Evolutionary conservation across 352 stramenopile species (phyloP).

Genomic region (Pythium guiyangense): DNA sequence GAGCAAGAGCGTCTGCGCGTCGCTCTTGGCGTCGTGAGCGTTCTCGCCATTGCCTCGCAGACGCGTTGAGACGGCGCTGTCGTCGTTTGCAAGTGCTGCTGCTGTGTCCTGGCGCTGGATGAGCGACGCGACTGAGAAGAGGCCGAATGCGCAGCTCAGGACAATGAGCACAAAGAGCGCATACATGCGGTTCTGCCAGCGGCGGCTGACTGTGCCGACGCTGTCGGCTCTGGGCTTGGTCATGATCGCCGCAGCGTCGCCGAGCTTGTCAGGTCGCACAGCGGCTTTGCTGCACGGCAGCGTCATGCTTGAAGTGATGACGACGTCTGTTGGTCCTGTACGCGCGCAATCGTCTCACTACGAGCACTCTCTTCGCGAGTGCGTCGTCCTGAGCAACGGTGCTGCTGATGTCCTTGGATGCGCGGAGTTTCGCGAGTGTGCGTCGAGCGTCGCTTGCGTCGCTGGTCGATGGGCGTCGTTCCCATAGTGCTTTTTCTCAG

Average conservation of each 20-base stretch:
- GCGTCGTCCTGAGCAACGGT: background rate
- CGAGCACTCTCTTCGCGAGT: no score
- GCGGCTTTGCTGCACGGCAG: slow-evolving; percentile 9
- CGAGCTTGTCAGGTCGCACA: slow-evolving; percentile 11
- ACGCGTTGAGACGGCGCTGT: slow-evolving; percentile 2
- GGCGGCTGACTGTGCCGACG: background rate
- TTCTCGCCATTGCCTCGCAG: slow-evolving; percentile 14
- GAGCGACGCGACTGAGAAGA: slow-evolving; percentile 49
- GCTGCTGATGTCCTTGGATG: background rate
- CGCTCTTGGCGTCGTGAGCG: background rate
- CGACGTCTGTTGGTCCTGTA: no score
- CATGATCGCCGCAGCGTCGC: background rate
- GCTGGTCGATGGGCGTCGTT: background rate
- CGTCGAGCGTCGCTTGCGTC: background rate
- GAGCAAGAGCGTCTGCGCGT: slow-evolving; percentile 8
- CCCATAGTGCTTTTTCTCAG: background rate
- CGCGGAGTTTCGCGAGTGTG: background rate
- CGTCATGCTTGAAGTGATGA: no score
- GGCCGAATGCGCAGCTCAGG: slow-evolving; percentile 41
- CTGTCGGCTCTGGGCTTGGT: background rate
- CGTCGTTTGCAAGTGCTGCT: slow-evolving; percentile 21
- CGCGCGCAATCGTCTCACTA: no score
- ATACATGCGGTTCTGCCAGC: slow-evolving; percentile 15
- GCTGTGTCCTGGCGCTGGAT: slow-evolving; percentile 49
- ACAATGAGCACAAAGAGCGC: slow-evolving; percentile 40